phyloP scores from a whole-genome alignment of 345 rosid species.

The Acer negundo region DNA sequence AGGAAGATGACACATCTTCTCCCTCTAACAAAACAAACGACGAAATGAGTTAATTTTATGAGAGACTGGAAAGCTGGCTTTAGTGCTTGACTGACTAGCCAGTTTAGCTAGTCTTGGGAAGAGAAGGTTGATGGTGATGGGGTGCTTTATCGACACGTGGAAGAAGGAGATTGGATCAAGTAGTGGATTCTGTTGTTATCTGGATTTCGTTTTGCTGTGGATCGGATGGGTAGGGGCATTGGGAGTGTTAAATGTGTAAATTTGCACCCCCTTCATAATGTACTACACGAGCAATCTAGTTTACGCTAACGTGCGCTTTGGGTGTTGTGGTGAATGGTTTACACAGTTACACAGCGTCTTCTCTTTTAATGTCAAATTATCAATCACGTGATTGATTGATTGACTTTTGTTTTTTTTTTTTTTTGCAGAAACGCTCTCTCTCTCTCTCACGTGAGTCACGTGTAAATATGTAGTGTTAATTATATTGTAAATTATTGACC shows the following conservation, averaged over 20 bases:
- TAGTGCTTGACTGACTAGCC: neutral
- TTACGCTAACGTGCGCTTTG: neutral
- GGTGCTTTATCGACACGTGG: conserved; percentile 44
- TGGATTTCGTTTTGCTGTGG: conserved; percentile 43
- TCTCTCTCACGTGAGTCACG: neutral
- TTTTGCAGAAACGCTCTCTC: neutral
- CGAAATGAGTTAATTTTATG: neutral
- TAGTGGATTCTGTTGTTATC: conserved; percentile 54
- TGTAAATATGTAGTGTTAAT: neutral
- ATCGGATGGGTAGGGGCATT: conserved; percentile 8
- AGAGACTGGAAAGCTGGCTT: neutral
- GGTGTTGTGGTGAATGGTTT: neutral
- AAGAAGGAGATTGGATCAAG: conserved; percentile 28
- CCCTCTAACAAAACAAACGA: neutral
- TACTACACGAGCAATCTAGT: no score
- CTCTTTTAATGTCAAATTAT: neutral
- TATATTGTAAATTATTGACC: no score
- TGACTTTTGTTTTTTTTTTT: neutral
- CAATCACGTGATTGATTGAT: neutral
- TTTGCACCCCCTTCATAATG: neutral
- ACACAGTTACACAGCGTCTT: neutral
- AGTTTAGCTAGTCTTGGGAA: no score
- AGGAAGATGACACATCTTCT: conserved; percentile 15
- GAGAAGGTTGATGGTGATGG: conserved; percentile 17
- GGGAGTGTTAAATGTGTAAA: conserved; percentile 19